Conservation (phyloP, 805 yeast genomes). For the Saturnispora besseyi region DNA sequence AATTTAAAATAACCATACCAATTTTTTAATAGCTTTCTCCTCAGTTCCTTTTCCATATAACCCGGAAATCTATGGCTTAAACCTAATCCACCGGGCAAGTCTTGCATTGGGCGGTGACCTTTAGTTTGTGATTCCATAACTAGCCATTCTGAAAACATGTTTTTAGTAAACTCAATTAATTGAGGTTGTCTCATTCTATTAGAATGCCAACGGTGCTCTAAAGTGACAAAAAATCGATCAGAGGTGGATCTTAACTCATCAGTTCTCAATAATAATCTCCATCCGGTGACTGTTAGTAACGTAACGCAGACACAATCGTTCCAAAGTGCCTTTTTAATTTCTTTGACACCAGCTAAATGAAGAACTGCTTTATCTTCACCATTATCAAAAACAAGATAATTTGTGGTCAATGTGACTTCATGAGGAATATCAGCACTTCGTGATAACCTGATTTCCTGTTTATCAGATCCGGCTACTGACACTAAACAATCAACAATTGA, state of each 20-base stretch:
- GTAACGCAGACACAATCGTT: conserved; percentile 71
- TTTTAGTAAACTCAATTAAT: conserved; percentile 54
- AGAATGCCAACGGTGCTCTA: conserved; percentile 6
- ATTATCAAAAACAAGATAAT: conserved; percentile 70
- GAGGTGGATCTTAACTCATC: conserved; percentile 72
- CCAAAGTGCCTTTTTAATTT: conserved; percentile 78
- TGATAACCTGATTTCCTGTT: conserved; percentile 5
- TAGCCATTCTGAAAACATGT: conserved; percentile 80
- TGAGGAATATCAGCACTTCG: conserved; percentile 1
- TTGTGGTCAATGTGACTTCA: conserved; percentile 59
- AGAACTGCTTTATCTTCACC: conserved; percentile 52
- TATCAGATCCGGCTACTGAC: conserved; percentile 5
- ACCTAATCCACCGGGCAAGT: conserved; percentile 68
- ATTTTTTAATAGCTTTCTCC: conserved; percentile 60
- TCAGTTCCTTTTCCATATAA: conserved; percentile 55
- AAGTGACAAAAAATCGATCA: conserved; percentile 51
- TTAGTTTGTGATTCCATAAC: conserved; percentile 24
- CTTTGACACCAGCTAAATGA: conserved; percentile 69
- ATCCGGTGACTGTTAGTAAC: conserved; percentile 58
- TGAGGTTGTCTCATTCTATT: conserved; percentile 37
- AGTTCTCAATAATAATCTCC: conserved; percentile 58
- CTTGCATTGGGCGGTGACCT: conserved; percentile 6
- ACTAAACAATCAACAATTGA: conserved; percentile 20
- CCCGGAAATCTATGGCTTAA: conserved; percentile 83
- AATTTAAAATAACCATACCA: conserved; percentile 89